These are phyloP conservation scores for Monilinia laxa DNA, from an alignment of 2,329 filamentous ascomycete genomes.

Conservation along the genomic window DNA sequence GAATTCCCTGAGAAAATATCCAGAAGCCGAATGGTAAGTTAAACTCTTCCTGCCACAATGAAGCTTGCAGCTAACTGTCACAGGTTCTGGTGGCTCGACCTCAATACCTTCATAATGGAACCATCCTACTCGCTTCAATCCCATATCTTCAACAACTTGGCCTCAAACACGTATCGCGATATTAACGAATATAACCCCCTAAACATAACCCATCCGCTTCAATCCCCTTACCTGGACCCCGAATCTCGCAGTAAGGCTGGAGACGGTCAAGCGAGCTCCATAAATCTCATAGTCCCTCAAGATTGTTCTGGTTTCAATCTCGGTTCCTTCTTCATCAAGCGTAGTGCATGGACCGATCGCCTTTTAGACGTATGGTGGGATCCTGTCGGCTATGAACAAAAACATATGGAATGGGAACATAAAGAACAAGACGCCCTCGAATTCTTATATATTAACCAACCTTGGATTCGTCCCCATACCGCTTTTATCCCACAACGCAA, in stretches of 20 bases:
- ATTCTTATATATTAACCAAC: conserved; percentile 85
- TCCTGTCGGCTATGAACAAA: conserved; percentile 94
- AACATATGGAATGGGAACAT: conserved; percentile 98
- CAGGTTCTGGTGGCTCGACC: conserved; percentile 99
- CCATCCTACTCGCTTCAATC: conserved; percentile 83
- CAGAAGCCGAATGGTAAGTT: conserved; percentile 88
- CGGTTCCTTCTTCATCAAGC: conserved; percentile 87
- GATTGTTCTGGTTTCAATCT: conserved; percentile 97
- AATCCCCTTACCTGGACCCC: conserved; percentile 72
- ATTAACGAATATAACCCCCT: conserved; percentile 96
- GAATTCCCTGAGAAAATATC: conserved; percentile 87
- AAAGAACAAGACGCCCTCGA: conserved; percentile 97
- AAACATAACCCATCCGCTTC: conserved; percentile 84
- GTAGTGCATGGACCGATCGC: conserved; percentile 85
- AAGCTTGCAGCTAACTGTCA: conserved; percentile 24
- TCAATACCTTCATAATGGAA: conserved; percentile 98
- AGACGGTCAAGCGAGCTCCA: conserved; percentile 72
- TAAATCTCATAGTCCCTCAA: conserved; percentile 87
- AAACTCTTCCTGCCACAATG: background rate
- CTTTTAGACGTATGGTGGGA: conserved; percentile 98
- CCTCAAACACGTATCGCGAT: conserved; percentile 79
- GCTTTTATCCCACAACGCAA: conserved; percentile 88
- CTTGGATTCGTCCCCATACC: conserved; percentile 86
- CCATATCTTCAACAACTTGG: conserved; percentile 83
- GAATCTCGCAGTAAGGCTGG: conserved; percentile 70